Base-by-base conservation (phyloP, 2,329 filamentous ascomycete genomes). In the Colletotrichum brevisporum region DNA sequence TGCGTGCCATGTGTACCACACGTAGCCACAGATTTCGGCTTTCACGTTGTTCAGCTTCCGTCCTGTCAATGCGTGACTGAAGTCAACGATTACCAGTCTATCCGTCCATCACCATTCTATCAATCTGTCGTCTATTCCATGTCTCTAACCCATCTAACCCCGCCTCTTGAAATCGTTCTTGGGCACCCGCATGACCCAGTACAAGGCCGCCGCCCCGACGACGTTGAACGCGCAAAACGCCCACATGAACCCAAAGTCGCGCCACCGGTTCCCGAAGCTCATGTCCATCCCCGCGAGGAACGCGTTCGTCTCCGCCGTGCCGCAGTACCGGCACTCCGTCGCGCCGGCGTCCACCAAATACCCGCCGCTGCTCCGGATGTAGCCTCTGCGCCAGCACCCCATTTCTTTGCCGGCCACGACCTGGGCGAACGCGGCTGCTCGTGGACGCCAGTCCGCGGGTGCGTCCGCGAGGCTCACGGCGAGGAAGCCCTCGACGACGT, bases 401-500 rank as follows among this genome's bases (percentile, higher is more conserved):
- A n/a, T n/a, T n/a, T n/a, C n/a, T n/a, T n/a, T n/a, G n/a, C n/a
- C n/a, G n/a, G n/a, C n/a, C n/a, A n/a, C n/a, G n/a, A n/a, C n/a
- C n/a, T n/a, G n/a, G n/a, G n/a, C n/a, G n/a, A n/a, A n/a, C n/a
- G n/a, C n/a, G n/a, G n/a, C n/a, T n/a, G n/a, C n/a, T n/a, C n/a
- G n/a, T n/a, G n/a, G n/a, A n/a, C n/a, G n/a, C n/a, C n/a, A n/a
- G n/a, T n/a, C n/a, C n/a, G n/a, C n/a, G n/a, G n/a, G n/a, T n/a
- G n/a, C n/a, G 0, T 75, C 70, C 8, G 73, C 74, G 0, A 78
- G 70, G 0, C 74, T 73, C 1, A 74, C 64, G 0, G 74, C 73
- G 63, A 92, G 81, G 76, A 93, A 85, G 4, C 88, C 90, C 36
- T 85, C 82, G 54, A 92, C 84, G 21, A 93, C 81, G 76, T 94